Percentiles rank a stretch among this genome's conserved stretches.
Conservation (phyloP, 345 rosid species). For the Lagerstroemia speciosa region DNA sequence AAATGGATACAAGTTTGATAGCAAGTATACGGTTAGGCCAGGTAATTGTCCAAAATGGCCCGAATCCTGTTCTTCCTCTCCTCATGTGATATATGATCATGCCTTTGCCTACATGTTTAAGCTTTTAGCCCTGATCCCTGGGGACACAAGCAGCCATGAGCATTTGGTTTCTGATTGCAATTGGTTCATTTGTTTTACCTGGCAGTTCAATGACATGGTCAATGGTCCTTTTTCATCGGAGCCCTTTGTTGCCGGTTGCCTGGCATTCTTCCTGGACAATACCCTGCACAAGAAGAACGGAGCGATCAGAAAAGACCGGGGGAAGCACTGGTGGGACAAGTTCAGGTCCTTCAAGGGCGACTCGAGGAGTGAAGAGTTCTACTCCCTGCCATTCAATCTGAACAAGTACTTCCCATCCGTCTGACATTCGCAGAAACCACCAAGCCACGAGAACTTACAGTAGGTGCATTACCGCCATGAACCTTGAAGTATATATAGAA, state of each 20-base stretch:
- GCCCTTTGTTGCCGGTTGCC: constrained; percentile 73
- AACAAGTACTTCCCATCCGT: constrained; percentile 86
- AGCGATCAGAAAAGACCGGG: constrained; percentile 69
- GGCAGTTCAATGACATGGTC: constrained; percentile 87
- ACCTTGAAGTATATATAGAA: background rate
- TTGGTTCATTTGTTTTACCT: background rate
- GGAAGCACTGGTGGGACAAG: constrained; percentile 93
- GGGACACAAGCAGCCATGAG: background rate
- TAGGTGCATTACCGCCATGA: background rate
- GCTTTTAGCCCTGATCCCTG: background rate
- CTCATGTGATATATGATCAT: too few relatives aligned
- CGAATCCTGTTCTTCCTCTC: background rate
- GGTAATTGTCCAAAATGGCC: background rate
- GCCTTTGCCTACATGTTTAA: too few relatives aligned
- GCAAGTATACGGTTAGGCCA: background rate
- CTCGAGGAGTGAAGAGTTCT: constrained; percentile 72
- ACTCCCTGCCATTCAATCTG: constrained; percentile 85
- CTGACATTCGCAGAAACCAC: constrained; percentile 17
- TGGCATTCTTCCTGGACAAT: constrained; percentile 75
- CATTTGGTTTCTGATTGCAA: background rate
- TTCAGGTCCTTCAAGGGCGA: constrained; percentile 65
- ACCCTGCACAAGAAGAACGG: constrained; percentile 51
- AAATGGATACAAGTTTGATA: background rate
- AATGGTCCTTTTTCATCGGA: constrained; percentile 87
- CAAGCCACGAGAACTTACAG: background rate